These are phyloP conservation scores for Panicum hallii DNA, from an alignment of 202 grass and related monocot genomes.

Conservation along the genomic window DNA sequence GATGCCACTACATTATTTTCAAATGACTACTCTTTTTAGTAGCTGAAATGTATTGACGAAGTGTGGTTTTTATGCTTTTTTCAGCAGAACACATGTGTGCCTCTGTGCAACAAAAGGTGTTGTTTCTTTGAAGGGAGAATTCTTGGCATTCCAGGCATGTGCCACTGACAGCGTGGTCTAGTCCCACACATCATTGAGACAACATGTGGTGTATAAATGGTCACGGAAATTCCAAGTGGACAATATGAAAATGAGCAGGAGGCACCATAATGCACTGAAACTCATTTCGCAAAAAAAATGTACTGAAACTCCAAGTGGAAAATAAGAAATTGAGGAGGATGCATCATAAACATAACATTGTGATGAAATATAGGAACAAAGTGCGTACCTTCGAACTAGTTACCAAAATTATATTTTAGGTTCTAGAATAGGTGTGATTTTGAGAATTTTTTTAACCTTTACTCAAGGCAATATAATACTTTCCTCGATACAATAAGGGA, in stretches of 20 bases:
- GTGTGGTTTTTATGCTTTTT: neutral
- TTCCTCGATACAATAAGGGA: neutral
- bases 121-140: neutral
- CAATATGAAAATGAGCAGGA: neutral
- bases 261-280: too few species aligned
- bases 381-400: neutral
- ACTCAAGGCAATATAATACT: too few species aligned
- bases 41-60: neutral
- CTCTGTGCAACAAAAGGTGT: neutral
- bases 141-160: neutral
- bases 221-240: neutral
- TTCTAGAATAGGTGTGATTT: neutral
- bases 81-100: neutral
- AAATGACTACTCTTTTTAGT: neutral
- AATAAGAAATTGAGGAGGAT: neutral
- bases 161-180: neutral
- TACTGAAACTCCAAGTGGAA: neutral
- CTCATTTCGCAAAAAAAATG: neutral
- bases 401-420: neutral
- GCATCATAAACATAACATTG: neutral
- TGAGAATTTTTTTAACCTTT: neutral
- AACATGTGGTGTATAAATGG: neutral
- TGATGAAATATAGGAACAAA: neutral
- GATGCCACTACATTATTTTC: too few species aligned
- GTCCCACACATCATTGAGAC: slow-evolving; percentile 12